These are phyloP conservation scores for Leishmania mexicana DNA, from an alignment of 208 protist species.

Conservation along the genomic window DNA sequence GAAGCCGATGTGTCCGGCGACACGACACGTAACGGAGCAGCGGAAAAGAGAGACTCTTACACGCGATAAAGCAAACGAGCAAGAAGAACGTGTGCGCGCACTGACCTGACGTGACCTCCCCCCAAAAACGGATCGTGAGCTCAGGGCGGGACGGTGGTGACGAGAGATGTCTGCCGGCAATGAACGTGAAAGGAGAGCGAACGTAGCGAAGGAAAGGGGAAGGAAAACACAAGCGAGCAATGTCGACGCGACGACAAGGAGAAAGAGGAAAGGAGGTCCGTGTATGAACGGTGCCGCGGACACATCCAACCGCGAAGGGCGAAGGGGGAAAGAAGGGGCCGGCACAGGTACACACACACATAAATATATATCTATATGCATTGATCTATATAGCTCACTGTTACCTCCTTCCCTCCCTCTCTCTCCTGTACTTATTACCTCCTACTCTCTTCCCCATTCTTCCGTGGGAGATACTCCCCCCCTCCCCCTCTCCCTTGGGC, in stretches of 20 bases:
- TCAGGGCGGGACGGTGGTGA: not conserved
- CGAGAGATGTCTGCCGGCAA: not conserved
- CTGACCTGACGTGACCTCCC: not conserved
- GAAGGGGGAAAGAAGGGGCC: too few relatives aligned
- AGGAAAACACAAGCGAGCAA: too few relatives aligned
- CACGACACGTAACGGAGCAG: not conserved
- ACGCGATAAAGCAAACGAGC: not conserved
- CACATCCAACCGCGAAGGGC: too few relatives aligned
- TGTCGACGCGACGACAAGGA: too few relatives aligned
- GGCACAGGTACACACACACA: too few relatives aligned
- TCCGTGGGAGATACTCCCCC: not conserved
- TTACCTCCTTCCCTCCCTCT: not conserved
- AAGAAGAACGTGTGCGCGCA: not conserved
- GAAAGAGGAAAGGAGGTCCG: too few relatives aligned
- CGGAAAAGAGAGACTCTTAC: not conserved
- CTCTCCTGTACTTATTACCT: not conserved
- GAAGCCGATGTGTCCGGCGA: not conserved
- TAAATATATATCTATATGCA: too few relatives aligned
- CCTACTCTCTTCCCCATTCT: not conserved
- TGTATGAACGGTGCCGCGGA: too few relatives aligned
- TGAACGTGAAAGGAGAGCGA: not conserved
- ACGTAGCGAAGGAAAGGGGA: not conserved
- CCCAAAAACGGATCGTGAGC: not conserved
- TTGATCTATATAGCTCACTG: not conserved
- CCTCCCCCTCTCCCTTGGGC: not conserved